phyloP scores from a whole-genome alignment of 1,284 basidiomycete species.

The Gymnopus androsaceus region DNA sequence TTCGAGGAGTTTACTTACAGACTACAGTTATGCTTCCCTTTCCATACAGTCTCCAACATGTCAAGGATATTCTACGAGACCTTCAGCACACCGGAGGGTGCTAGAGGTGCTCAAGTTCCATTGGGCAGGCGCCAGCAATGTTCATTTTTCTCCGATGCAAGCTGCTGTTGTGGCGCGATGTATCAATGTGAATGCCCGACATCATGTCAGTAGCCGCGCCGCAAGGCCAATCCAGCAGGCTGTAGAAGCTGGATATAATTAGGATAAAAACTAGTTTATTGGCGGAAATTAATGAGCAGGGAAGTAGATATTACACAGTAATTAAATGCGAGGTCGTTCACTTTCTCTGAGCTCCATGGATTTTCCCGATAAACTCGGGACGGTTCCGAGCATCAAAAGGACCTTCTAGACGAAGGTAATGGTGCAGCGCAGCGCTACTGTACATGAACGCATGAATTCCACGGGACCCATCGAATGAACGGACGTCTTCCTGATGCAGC shows the following conservation, averaged over 20 bases:
- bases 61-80: not conserved
- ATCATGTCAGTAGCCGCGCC: slow-evolving; percentile 1
- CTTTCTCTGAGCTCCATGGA: no score
- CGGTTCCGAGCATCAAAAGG: no score
- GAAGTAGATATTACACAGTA: no score
- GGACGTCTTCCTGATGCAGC: no score
- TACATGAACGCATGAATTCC: no score
- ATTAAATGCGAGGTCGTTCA: no score
- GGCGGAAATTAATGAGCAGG: not conserved
- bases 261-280: not conserved
- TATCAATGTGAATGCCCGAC: not conserved
- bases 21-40: not conserved
- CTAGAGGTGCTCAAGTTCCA: not conserved
- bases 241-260: not conserved
- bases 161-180: slow-evolving; percentile 1
- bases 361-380: no score
- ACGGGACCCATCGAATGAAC: no score
- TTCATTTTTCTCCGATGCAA: no score
- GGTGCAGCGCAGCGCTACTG: no score
- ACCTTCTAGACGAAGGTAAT: no score
- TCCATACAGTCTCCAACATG: not conserved
- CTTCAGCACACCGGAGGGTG: not conserved
- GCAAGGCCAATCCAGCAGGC: slow-evolving; percentile 3
- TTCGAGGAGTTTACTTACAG: not conserved
- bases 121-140: no score